A percentile compares a stretch with the other conserved stretches of the same genome.
Evolutionary conservation across 164 flowering plant species (phyloP).

Genomic region (Amborella trichopoda): DNA sequence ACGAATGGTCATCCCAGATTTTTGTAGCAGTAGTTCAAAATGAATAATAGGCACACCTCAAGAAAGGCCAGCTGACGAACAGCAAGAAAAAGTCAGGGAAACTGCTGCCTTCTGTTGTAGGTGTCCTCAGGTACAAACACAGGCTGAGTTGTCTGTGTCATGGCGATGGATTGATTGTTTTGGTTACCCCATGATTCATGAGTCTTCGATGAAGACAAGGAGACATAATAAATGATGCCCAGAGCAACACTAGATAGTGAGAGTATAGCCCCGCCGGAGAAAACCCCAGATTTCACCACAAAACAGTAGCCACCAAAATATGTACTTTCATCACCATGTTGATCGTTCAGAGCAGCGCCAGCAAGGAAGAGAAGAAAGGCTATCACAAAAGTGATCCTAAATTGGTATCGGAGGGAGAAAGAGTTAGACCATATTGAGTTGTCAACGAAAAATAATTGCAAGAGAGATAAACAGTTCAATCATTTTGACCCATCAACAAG

Average conservation of each 20-base stretch:
- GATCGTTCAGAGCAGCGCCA: slow-evolving; percentile 82
- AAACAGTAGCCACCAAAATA: slow-evolving; percentile 68
- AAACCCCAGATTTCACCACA: slow-evolving; percentile 87
- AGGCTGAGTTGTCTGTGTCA: slow-evolving; percentile 49
- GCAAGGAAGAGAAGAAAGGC: slow-evolving; percentile 80
- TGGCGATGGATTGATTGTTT: slow-evolving; percentile 42
- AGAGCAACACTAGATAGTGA: slow-evolving; percentile 53
- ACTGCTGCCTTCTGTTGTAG: slow-evolving; percentile 49
- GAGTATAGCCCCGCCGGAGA: slow-evolving; percentile 73
- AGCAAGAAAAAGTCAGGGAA: slow-evolving; percentile 32
- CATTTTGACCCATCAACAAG: too few species aligned
- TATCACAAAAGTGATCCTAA: slow-evolving; percentile 80
- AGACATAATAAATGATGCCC: slow-evolving; percentile 53
- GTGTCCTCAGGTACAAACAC: slow-evolving; percentile 86
- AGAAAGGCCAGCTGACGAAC: too few species aligned
- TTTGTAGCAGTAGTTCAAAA: too few species aligned
- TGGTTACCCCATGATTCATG: slow-evolving; percentile 13
- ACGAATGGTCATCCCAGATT: too few species aligned
- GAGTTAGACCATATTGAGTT: too few species aligned
- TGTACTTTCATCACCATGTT: slow-evolving; percentile 46
- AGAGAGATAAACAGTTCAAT: too few species aligned
- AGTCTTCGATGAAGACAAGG: slow-evolving; percentile 24
- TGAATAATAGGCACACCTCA: too few species aligned
- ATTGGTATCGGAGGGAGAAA: not conserved
- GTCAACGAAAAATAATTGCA: too few species aligned